These are phyloP conservation scores for Verticillium tricorpus DNA, from an alignment of 2,329 filamentous ascomycete genomes.

Conservation along the genomic window DNA sequence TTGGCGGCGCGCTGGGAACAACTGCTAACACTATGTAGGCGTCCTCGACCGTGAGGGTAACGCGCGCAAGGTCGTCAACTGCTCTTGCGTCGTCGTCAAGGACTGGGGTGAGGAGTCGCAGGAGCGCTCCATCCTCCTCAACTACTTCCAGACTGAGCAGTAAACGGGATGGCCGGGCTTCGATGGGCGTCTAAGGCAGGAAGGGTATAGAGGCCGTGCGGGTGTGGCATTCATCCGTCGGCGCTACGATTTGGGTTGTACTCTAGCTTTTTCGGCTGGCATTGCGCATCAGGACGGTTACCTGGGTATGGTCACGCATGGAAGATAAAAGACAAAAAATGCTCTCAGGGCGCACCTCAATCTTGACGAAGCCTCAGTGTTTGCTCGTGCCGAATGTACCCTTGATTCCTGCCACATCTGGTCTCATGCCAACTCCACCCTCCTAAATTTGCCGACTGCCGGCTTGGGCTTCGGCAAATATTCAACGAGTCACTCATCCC, in stretches of 20 bases:
- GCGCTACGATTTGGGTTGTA: slow-evolving; percentile 28
- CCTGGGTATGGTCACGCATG: slow-evolving; percentile 29
- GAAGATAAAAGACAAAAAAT: slow-evolving; percentile 32
- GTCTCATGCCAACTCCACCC: no score
- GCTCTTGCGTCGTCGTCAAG: slow-evolving; percentile 99
- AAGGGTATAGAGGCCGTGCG: slow-evolving; percentile 11
- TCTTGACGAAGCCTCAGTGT: not conserved
- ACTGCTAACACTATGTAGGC: slow-evolving; percentile 48
- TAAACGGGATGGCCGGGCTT: slow-evolving; percentile 46
- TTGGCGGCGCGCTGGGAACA: not conserved
- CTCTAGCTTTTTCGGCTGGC: slow-evolving; percentile 43
- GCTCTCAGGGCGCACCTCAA: slow-evolving; percentile 11
- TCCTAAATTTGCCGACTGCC: no score
- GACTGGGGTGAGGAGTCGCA: slow-evolving; percentile 99
- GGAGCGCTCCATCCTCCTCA: slow-evolving; percentile 97
- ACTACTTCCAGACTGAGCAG: slow-evolving; percentile 98
- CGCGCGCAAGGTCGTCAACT: slow-evolving; percentile 99
- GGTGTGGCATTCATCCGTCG: slow-evolving; percentile 7
- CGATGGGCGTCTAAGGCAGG: slow-evolving; percentile 27
- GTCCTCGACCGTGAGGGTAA: slow-evolving; percentile 99
- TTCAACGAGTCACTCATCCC: no score
- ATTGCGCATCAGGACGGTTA: slow-evolving; percentile 34
- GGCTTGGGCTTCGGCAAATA: no score
- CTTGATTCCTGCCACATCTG: no score
- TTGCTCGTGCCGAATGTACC: no score